Evolutionary conservation across 2,329 filamentous ascomycete species (phyloP).

Genomic region (Hymenoscyphus albidus): DNA sequence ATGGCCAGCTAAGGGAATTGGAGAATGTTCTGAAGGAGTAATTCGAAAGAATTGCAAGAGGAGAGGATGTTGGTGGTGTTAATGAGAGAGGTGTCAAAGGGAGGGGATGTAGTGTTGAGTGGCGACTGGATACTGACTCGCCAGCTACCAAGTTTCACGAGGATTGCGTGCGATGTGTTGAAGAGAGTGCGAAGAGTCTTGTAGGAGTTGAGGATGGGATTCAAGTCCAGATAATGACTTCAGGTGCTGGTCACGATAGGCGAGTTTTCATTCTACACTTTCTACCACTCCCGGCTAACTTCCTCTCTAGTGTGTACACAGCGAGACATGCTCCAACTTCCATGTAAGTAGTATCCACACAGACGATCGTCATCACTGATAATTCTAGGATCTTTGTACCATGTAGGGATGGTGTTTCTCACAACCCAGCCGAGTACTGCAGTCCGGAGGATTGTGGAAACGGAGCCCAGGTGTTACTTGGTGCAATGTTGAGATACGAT

Average conservation of each 20-base stretch:
- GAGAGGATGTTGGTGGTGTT: conserved; percentile 48
- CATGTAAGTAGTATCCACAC: conserved; percentile 42
- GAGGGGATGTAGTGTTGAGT: conserved; percentile 51
- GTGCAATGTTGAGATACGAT: conserved; percentile 42
- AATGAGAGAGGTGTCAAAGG: conserved; percentile 43
- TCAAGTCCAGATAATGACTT: conserved; percentile 50
- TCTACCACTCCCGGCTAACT: background rate
- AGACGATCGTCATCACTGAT: conserved; percentile 1
- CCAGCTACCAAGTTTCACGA: conserved; percentile 62
- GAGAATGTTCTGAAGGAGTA: conserved; percentile 53
- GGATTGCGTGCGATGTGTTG: conserved; percentile 64
- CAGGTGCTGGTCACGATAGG: conserved; percentile 61
- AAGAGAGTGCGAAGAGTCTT: conserved; percentile 53
- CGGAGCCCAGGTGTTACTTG: conserved; percentile 48
- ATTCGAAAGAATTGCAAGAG: conserved; percentile 57
- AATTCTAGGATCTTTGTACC: conserved; percentile 53
- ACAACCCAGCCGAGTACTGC: conserved; percentile 61
- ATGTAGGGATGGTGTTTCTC: conserved; percentile 59
- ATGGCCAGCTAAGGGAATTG: conserved; percentile 53
- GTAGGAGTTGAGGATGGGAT: conserved; percentile 48
- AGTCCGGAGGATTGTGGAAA: conserved; percentile 55
- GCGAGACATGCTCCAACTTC: conserved; percentile 56
- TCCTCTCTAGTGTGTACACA: conserved; percentile 51
- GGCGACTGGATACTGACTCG: conserved; percentile 58
- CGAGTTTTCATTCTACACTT: conserved; percentile 11